Evolutionary conservation across 1,284 basidiomycete genomes (phyloP).

Genomic region (Cryptococcus depauperatus): DNA sequence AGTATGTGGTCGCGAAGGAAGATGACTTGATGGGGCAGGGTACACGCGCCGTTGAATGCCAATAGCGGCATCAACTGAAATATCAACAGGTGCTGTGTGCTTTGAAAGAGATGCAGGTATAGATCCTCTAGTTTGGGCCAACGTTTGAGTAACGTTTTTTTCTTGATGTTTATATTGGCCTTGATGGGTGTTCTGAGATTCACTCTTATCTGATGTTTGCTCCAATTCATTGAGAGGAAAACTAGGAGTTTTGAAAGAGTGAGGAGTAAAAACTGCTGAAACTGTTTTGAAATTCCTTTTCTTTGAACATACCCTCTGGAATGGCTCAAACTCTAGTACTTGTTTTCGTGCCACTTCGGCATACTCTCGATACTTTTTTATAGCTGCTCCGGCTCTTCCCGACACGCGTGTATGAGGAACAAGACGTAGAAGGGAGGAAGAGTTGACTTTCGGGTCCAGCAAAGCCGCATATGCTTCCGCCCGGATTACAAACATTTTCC

Average conservation of each 20-base stretch:
- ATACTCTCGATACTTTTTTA: slow-evolving; percentile 2
- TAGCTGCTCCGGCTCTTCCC: not conserved
- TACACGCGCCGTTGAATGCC: not conserved
- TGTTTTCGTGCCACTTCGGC: slow-evolving; percentile 4
- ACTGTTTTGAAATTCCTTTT: not conserved
- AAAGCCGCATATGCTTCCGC: not conserved
- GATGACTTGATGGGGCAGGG: slow-evolving; percentile 7
- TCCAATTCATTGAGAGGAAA: not conserved
- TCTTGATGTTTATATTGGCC: no score
- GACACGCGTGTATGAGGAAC: not conserved
- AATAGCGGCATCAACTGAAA: not conserved
- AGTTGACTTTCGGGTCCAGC: not conserved
- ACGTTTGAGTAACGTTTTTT: not conserved
- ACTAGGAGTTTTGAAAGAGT: no score
- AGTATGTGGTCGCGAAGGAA: not conserved
- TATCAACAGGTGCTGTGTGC: not conserved
- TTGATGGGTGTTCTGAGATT: not conserved
- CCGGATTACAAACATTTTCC: slow-evolving; percentile 19
- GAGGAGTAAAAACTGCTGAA: not conserved
- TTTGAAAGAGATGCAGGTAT: not conserved
- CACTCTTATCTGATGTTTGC: not conserved
- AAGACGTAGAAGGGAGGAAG: not conserved
- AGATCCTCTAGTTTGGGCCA: not conserved
- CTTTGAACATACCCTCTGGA: not conserved
- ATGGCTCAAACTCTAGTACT: slow-evolving; percentile 1